Conservation (phyloP, 2,329 filamentous ascomycete genomes). For the Microsporum audouinii region DNA sequence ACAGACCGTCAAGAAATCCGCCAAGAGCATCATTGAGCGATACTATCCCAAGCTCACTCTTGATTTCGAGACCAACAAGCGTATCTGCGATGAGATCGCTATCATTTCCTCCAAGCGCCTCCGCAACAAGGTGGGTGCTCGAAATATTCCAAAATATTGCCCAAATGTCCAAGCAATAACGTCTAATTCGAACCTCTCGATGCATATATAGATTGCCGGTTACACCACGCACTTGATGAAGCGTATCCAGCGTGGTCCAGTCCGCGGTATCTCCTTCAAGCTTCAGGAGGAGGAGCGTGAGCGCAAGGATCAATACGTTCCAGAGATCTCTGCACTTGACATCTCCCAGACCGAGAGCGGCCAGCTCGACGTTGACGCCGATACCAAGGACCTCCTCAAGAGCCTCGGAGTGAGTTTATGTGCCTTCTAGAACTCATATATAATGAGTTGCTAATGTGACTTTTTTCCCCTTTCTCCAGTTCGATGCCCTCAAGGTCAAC, state of each 20-base stretch:
- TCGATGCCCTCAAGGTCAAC: slow-evolving; percentile 96
- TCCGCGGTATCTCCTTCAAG: slow-evolving; percentile 99
- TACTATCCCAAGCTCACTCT: slow-evolving; percentile 97
- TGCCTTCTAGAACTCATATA: neutral
- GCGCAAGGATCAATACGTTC: slow-evolving; percentile 99
- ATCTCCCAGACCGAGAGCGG: slow-evolving; percentile 90
- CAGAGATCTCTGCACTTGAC: slow-evolving; percentile 96
- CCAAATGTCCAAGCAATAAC: neutral
- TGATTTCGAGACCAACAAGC: slow-evolving; percentile 99
- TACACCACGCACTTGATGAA: slow-evolving; percentile 99
- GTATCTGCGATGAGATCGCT: slow-evolving; percentile 99
- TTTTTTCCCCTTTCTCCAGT: slow-evolving; percentile 43
- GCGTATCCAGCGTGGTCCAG: slow-evolving; percentile 97
- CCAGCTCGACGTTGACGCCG: slow-evolving; percentile 85
- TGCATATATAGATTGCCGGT: slow-evolving; percentile 63
- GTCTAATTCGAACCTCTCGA: neutral
- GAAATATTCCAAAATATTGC: neutral
- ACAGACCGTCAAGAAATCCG: slow-evolving; percentile 66
- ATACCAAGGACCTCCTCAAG: slow-evolving; percentile 99
- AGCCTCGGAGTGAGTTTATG: slow-evolving; percentile 77
- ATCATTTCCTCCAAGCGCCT: slow-evolving; percentile 99
- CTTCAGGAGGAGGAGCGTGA: slow-evolving; percentile 99
- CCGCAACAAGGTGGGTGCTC: slow-evolving; percentile 75
- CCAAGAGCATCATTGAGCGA: slow-evolving; percentile 99
- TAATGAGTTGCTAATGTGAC: neutral